Base-by-base conservation (phyloP, 1,284 basidiomycete species). In the Neonothopanus nambi region DNA sequence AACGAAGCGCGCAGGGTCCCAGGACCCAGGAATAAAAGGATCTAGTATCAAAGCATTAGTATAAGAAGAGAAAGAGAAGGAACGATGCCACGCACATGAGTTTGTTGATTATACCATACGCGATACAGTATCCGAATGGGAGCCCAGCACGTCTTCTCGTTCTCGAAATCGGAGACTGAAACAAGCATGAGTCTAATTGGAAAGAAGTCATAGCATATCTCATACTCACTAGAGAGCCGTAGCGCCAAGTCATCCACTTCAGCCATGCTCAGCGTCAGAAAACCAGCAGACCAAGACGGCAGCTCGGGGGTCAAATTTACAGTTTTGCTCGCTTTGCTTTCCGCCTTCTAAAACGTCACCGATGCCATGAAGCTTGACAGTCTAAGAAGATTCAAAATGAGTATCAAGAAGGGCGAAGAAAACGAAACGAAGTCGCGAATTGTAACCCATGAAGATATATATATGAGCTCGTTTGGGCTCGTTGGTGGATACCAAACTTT, bases 1-100 rank as follows among this genome's bases (percentile, higher is more conserved):
- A 81, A n/a, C 87, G 85, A 23, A 97, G 62, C 0, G 91, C 89
- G 52, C 85, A n/a, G n/a, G 83, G 67, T 98, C 95, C 94, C 94
- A 97, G 18, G 93, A 95, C 12, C 90, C 92, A 0, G 92, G 88
- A 45, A 96, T 80, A 35, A 97, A 74, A 1, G 74, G 61, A 62
- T 88, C 91, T 93, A 51, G 17, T 61, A 63, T 35, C 18, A 6
- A 46, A 13, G n/a, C n/a, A n/a, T n/a, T n/a, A n/a, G n/a, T n/a
- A n/a, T 55, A 47, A 42, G n/a, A 18, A 51, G 42, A 40, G 9
- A 30, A 41, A 39, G 20, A 40, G 26, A 26, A 5, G 43, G 20
- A 39, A 47, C 33, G 13, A 26, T 51, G 21, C 36, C 9, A 71
- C 80, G 21, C 33, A 88, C 86, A 81, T 45, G 72, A 68, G 48